Percentiles rank a stretch among this genome's conserved stretches.
phyloP scores from a whole-genome alignment of 176 grass and related monocot species.

The Carex parvula region DNA sequence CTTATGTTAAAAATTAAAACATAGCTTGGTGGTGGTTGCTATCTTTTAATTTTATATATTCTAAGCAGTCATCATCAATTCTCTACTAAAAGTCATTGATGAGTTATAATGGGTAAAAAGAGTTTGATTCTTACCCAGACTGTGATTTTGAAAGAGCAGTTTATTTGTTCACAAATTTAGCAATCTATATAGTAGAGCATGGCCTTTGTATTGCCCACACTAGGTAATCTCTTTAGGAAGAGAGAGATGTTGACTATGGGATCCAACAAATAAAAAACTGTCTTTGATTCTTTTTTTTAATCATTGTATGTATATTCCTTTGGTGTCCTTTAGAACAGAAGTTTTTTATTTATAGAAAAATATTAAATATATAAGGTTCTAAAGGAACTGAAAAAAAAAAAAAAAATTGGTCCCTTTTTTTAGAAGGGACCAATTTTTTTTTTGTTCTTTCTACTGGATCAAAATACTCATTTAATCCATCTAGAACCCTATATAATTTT shows the following conservation, averaged over 20 bases:
- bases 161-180: constrained; percentile 21
- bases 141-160: background rate
- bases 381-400: too few species aligned
- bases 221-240: constrained; percentile 19
- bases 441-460: too few species aligned
- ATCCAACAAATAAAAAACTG: background rate
- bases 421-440: too few species aligned
- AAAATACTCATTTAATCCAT: too few species aligned
- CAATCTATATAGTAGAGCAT: constrained; percentile 25
- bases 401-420: too few species aligned
- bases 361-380: too few species aligned
- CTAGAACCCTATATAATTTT: too few species aligned
- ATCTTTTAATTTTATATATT: background rate
- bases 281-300: background rate
- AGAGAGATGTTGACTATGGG: constrained; percentile 12
- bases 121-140: constrained; percentile 13
- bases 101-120: constrained; percentile 11
- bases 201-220: constrained; percentile 18
- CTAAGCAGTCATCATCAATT: background rate
- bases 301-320: background rate
- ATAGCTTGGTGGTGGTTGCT: constrained; percentile 8
- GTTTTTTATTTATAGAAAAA: too few species aligned
- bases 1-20: constrained; percentile 20
- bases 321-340: background rate
- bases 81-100: constrained; percentile 7